Conservation (phyloP, 2,329 filamentous ascomycete genomes). For the Arthrobotrys sphaeroides region DNA sequence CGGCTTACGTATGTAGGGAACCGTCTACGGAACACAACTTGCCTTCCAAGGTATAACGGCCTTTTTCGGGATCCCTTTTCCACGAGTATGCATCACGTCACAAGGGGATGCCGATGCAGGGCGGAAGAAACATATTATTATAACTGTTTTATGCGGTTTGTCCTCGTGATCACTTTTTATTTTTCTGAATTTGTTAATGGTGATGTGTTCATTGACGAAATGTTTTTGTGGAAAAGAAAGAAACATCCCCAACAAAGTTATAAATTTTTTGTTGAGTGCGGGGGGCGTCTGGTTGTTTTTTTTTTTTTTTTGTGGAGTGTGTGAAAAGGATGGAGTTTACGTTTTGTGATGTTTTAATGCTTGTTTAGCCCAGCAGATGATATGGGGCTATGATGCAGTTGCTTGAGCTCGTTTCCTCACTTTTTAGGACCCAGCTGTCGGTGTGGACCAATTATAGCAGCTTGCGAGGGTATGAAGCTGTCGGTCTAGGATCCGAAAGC, state of each 20-base stretch:
- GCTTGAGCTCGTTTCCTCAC: slow-evolving; percentile 6
- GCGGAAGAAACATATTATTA: not conserved
- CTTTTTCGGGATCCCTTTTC: not conserved
- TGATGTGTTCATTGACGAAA: slow-evolving; percentile 16
- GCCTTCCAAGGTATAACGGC: not conserved
- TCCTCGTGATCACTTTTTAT: slow-evolving; percentile 9
- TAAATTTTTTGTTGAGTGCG: slow-evolving; percentile 14
- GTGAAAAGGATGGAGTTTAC: slow-evolving; percentile 12
- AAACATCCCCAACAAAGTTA: slow-evolving; percentile 20
- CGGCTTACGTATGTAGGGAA: not conserved
- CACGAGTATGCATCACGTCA: slow-evolving; percentile 7
- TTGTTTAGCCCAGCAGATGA: slow-evolving; percentile 6
- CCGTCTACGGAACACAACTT: not conserved
- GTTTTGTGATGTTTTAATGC: slow-evolving; percentile 17
- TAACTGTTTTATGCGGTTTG: not conserved
- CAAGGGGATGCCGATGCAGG: slow-evolving; percentile 18
- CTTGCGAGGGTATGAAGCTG: slow-evolving; percentile 12
- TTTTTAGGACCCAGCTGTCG: not conserved
- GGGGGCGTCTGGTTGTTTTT: no score
- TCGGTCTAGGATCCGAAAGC: no score
- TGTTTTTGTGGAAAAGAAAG: not conserved
- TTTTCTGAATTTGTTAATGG: slow-evolving; percentile 5
- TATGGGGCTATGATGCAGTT: slow-evolving; percentile 23
- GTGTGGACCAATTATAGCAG: slow-evolving; percentile 13
- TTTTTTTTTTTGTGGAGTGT: slow-evolving; percentile 7